phyloP scores from a whole-genome alignment of 306 rosid genomes.

The Phaseolus lunatus region DNA sequence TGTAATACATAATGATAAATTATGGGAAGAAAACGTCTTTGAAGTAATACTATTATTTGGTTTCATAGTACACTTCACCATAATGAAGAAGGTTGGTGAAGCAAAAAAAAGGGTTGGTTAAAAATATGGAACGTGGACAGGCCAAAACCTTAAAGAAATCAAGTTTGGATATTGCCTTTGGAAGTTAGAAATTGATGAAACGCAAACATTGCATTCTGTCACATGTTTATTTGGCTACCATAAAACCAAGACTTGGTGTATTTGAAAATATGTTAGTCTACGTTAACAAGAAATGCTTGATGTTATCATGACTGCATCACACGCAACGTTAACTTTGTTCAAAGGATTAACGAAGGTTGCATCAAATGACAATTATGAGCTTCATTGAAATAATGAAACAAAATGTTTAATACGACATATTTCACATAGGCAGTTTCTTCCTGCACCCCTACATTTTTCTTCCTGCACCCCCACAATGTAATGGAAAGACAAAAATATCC shows the following conservation, averaged over 20 bases:
- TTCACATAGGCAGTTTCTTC: too few species aligned
- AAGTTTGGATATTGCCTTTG: neutral
- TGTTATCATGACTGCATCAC: neutral
- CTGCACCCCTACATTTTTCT: too few species aligned
- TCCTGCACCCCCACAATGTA: too few species aligned
- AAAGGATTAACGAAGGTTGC: neutral
- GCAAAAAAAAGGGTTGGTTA: neutral
- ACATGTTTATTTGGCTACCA: conserved; percentile 6
- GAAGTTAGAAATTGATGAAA: neutral
- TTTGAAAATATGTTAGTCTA: conserved; percentile 20
- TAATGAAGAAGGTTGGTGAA: neutral
- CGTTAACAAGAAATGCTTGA: conserved; percentile 25
- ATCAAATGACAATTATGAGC: neutral
- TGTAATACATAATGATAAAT: neutral
- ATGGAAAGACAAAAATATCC: too few species aligned
- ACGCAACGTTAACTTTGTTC: neutral
- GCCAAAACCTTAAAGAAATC: neutral
- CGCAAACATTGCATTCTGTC: conserved; percentile 12
- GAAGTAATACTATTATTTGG: conserved; percentile 4
- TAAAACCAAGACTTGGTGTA: conserved; percentile 2
- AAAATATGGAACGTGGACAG: neutral
- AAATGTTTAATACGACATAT: neutral
- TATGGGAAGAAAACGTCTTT: neutral
- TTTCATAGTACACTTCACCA: conserved; percentile 15
- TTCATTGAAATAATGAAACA: neutral